Evolutionary conservation across 202 grass and related monocot genomes (phyloP).

Genomic region (Saccharum hybrid): DNA sequence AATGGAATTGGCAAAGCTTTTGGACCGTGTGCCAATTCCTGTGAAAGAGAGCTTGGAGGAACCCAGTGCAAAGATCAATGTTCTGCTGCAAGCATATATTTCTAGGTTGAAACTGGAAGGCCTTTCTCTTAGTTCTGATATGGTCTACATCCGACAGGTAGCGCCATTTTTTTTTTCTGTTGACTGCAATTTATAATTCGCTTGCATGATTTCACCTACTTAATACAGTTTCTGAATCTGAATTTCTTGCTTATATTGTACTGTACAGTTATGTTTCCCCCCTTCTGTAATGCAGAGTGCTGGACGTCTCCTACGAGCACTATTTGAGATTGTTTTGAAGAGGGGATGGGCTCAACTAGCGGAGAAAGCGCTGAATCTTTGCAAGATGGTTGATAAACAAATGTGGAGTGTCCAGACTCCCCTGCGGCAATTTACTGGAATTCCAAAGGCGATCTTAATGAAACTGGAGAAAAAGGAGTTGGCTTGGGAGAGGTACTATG

Average conservation of each 20-base stretch:
- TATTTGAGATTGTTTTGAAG: conserved; percentile 92
- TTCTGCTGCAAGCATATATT: too few species aligned
- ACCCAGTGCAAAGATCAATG: too few species aligned
- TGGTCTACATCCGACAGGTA: too few species aligned
- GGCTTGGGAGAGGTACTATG: conserved; percentile 89
- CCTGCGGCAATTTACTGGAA: conserved; percentile 74
- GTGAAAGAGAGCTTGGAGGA: too few species aligned
- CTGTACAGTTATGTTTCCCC: conserved; percentile 41
- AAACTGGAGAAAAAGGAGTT: conserved; percentile 95
- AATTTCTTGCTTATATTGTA: conserved; percentile 30
- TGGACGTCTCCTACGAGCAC: conserved; percentile 66
- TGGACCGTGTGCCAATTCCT: too few species aligned
- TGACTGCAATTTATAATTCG: conserved; percentile 32
- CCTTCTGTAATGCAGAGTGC: conserved; percentile 69
- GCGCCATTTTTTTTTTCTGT: background rate
- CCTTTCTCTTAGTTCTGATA: too few species aligned
- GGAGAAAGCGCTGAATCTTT: conserved; percentile 88
- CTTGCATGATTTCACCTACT: conserved; percentile 25
- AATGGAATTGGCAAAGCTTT: too few species aligned
- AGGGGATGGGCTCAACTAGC: conserved; percentile 92
- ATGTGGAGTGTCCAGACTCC: conserved; percentile 95
- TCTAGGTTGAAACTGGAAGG: too few species aligned
- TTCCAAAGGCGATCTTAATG: conserved; percentile 92
- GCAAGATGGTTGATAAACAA: conserved; percentile 92
- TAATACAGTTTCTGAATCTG: conserved; percentile 35